Evolutionary conservation across 2,329 filamentous ascomycete genomes (phyloP).

Genomic region (Penicillium italicum): DNA sequence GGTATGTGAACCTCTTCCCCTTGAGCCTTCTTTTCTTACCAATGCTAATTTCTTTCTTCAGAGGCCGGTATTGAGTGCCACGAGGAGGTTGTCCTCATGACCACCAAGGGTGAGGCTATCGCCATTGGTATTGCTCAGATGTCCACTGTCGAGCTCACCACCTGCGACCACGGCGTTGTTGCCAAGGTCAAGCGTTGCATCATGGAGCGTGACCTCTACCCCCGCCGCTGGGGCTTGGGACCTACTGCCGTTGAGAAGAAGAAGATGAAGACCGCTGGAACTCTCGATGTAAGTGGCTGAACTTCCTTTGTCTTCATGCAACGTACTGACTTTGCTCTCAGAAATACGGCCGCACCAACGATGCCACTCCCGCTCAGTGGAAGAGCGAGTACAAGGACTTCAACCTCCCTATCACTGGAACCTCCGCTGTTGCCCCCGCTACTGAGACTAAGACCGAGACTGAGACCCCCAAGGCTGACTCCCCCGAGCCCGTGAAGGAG

Average conservation of each 20-base stretch:
- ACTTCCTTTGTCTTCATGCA: neutral
- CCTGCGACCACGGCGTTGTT: slow-evolving; percentile 95
- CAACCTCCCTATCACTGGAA: slow-evolving; percentile 51
- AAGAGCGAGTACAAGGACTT: slow-evolving; percentile 90
- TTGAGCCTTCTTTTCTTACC: neutral
- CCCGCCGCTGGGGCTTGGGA: slow-evolving; percentile 91
- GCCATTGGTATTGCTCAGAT: slow-evolving; percentile 95
- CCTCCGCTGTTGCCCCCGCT: slow-evolving; percentile 43
- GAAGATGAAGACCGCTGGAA: slow-evolving; percentile 97
- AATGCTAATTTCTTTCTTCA: slow-evolving; percentile 35
- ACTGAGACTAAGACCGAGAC: slow-evolving; percentile 25
- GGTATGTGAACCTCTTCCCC: slow-evolving; percentile 51
- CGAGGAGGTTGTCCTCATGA: slow-evolving; percentile 97
- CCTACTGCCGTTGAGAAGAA: slow-evolving; percentile 96
- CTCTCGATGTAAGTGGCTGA: slow-evolving; percentile 62
- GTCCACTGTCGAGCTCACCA: slow-evolving; percentile 95
- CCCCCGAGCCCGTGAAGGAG: slow-evolving; percentile 35
- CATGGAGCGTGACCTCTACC: slow-evolving; percentile 99
- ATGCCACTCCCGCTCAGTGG: slow-evolving; percentile 91
- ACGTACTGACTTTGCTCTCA: neutral
- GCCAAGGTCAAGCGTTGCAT: slow-evolving; percentile 99
- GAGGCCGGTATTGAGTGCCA: slow-evolving; percentile 88
- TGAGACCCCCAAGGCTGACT: slow-evolving; percentile 15
- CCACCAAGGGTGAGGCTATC: slow-evolving; percentile 98
- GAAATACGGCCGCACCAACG: slow-evolving; percentile 91